Conservation (phyloP, 108 stramenopile genomes). For the Nitzschia sp. region DNA sequence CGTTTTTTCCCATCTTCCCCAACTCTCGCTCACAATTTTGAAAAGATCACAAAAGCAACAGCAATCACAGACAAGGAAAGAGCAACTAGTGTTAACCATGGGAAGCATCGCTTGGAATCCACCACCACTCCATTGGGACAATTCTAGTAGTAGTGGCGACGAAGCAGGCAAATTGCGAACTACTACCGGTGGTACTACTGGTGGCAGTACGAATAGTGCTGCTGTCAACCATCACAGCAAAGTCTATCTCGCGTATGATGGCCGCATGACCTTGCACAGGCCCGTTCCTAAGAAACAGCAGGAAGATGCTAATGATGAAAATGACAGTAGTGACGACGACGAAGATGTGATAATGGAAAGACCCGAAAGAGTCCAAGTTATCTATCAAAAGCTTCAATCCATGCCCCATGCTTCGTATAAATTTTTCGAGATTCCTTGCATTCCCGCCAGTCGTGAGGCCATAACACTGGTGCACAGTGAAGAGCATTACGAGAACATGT, state of each 20-base stretch:
- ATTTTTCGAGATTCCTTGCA: conserved; percentile 9
- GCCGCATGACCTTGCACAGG: conserved; percentile 27
- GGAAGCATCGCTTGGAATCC: no score
- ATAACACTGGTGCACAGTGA: conserved; percentile 24
- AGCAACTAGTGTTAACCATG: no score
- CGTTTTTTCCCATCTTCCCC: no score
- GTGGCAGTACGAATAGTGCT: neutral
- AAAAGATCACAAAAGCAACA: no score
- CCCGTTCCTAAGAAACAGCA: no score
- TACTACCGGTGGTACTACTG: neutral
- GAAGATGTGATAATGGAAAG: neutral
- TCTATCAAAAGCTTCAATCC: neutral
- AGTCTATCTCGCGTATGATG: conserved; percentile 32
- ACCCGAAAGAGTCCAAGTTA: neutral
- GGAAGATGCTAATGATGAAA: neutral
- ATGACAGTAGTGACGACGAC: neutral
- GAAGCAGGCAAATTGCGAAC: no score
- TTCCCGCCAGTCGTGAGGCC: conserved; percentile 11
- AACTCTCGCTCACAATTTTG: no score
- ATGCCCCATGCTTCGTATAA: neutral
- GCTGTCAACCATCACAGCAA: neutral
- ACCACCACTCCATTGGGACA: no score
- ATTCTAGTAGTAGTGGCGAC: no score
- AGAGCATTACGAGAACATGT: conserved; percentile 29
- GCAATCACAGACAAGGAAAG: no score